Base-by-base conservation (phyloP, 176 grass and related monocot genomes). In the Cenchrus americanus region DNA sequence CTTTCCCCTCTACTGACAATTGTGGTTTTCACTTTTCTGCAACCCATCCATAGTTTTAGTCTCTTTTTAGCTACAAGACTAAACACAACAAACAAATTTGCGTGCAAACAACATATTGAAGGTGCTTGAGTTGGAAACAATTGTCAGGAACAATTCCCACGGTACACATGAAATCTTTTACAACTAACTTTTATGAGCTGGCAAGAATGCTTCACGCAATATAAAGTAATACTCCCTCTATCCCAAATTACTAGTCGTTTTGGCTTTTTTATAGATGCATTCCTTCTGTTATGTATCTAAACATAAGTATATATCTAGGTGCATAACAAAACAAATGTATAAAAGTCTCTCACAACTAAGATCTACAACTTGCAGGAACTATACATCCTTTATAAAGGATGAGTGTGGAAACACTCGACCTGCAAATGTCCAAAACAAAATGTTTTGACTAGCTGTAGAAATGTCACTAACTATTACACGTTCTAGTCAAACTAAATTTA, bases 141-240 rank as follows among this genome's bases (percentile, higher is more conserved):
- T 49, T 52, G 8, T 22, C 11, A 26, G 13, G 19, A 60, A 82
- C 50, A 62, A 2, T 69, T 85, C 52, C 55, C 18, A 52, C 48
- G 24, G 66, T 51, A 62, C 0, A 6, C 75, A 78, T 70, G 65
- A 71, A 73, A 85, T 42, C 64, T 62, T 69, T 62, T 11, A 47
- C 19, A 52, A 26, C 19, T 19, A 62, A 42, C 26, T 34, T 70
- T 23, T 37, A 2, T 48, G 73, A 47, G 37, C 51, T 84, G 83
- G 74, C 54, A 77, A 11, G 57, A 85, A 85, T 43, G 51, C 22
- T 40, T 77, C 73, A 77, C 22, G 37, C 40, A 77, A 58, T 22
- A 77, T 47, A 10, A 42, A 77, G 26, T 46, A 21, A 58, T 14
- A 69, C 34, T 37, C 34, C 34, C 34, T 37, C 34, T 4, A 37